A percentile compares a stretch with the other conserved stretches of the same genome.
phyloP scores from a whole-genome alignment of 306 rosid species.

The Glycine soja region DNA sequence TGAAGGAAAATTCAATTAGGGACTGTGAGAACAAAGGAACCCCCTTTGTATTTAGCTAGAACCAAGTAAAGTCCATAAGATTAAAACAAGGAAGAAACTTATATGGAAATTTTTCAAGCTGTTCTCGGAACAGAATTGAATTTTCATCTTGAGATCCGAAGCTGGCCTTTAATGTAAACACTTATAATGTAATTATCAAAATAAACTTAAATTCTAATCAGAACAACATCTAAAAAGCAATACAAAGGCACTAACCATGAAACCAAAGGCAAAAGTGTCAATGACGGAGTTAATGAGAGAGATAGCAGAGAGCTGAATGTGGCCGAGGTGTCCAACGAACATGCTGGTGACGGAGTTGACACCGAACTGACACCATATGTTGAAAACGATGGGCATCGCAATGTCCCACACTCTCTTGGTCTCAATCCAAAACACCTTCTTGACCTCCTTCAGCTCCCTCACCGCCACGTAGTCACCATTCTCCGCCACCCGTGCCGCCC shows the following conservation, averaged over 20 bases:
- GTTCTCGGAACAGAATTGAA: no score
- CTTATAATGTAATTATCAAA: no score
- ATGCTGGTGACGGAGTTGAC: slow-evolving; percentile 65
- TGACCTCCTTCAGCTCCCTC: slow-evolving; percentile 38
- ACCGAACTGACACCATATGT: slow-evolving; percentile 62
- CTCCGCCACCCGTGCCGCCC: slow-evolving; percentile 37
- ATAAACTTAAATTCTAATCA: no score
- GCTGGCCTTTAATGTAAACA: no score
- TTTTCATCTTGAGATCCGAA: no score
- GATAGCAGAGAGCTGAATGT: slow-evolving; percentile 76
- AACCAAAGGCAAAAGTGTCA: slow-evolving; percentile 75
- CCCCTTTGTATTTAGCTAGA: no score
- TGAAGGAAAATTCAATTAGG: no score
- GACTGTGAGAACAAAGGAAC: no score
- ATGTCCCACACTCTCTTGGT: slow-evolving; percentile 61
- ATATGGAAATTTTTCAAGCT: no score
- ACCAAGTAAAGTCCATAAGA: no score
- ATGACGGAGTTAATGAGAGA: slow-evolving; percentile 73
- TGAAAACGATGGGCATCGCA: slow-evolving; percentile 62
- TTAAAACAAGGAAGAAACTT: no score
- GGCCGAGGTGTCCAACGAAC: slow-evolving; percentile 86
- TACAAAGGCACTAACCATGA: slow-evolving; percentile 58
- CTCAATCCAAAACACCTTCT: slow-evolving; percentile 56
- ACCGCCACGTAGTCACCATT: slow-evolving; percentile 57
- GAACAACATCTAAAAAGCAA: no score